phyloP scores from a whole-genome alignment of 371 early-diverging fungal species.

The Apophysomyces variabilis region DNA sequence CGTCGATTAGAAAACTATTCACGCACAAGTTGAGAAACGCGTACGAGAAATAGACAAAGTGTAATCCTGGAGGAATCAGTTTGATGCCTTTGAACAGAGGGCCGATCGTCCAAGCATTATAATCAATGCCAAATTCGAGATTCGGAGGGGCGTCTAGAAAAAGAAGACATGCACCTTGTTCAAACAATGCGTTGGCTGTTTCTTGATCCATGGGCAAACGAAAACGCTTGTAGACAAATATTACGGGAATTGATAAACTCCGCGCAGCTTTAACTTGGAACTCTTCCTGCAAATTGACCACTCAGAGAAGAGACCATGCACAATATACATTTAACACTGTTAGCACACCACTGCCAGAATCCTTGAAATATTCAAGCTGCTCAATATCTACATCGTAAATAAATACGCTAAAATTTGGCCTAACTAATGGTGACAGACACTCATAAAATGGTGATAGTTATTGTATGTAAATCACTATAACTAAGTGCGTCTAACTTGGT shows the following conservation, averaged over 20 bases:
- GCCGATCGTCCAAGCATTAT: conserved; percentile 90
- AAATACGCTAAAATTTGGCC: too few relatives aligned
- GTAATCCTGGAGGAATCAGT: conserved; percentile 93
- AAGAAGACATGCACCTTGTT: conserved; percentile 77
- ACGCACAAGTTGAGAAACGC: background rate
- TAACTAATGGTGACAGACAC: too few relatives aligned
- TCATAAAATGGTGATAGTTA: too few relatives aligned
- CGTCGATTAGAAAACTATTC: background rate
- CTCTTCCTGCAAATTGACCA: too few relatives aligned
- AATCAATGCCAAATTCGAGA: conserved; percentile 92
- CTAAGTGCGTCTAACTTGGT: too few relatives aligned
- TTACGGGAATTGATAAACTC: background rate
- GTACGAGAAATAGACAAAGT: conserved; percentile 89
- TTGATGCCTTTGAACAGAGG: conserved; percentile 92
- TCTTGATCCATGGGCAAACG: conserved; percentile 71
- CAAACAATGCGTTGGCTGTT: conserved; percentile 75
- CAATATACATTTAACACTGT: background rate
- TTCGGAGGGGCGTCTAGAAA: conserved; percentile 83
- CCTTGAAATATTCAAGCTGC: too few relatives aligned
- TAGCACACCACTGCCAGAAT: too few relatives aligned
- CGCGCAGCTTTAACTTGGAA: background rate
- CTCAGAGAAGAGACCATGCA: too few relatives aligned
- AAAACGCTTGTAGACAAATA: background rate
- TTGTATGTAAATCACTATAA: too few relatives aligned
- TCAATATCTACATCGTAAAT: too few relatives aligned